Percentiles rank a stretch among this genome's conserved stretches.
Evolutionary conservation across 129 eudicot species (phyloP).

Genomic region (Helianthus annuus): HanXRQr2.0-SUNRISE NC_035441.2:137368947-137369446

Average conservation of each 20-base stretch:
- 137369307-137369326: slow-evolving; percentile 95
- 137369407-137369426: slow-evolving; percentile 15
- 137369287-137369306: slow-evolving; percentile 86
- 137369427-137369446: slow-evolving; percentile 94
- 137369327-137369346: slow-evolving; percentile 70
- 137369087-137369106: slow-evolving; percentile 15
- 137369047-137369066: no score
- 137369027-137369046: no score
- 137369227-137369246: slow-evolving; percentile 56
- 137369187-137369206: slow-evolving; percentile 69
- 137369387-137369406: slow-evolving; percentile 1
- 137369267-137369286: slow-evolving; percentile 76
- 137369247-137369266: slow-evolving; percentile 57
- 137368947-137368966: neutral
- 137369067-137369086: slow-evolving; percentile 14
- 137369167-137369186: slow-evolving; percentile 36
- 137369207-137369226: slow-evolving; percentile 80
- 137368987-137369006: neutral
- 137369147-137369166: slow-evolving; percentile 22
- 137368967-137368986: slow-evolving; percentile 1
- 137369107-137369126: slow-evolving; percentile 23
- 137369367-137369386: neutral
- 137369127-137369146: slow-evolving; percentile 13
- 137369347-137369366: neutral
- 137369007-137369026: no score